These are phyloP conservation scores for Nakazawaea peltata DNA, from an alignment of 805 yeast genomes.

Conservation along the genomic window DNA sequence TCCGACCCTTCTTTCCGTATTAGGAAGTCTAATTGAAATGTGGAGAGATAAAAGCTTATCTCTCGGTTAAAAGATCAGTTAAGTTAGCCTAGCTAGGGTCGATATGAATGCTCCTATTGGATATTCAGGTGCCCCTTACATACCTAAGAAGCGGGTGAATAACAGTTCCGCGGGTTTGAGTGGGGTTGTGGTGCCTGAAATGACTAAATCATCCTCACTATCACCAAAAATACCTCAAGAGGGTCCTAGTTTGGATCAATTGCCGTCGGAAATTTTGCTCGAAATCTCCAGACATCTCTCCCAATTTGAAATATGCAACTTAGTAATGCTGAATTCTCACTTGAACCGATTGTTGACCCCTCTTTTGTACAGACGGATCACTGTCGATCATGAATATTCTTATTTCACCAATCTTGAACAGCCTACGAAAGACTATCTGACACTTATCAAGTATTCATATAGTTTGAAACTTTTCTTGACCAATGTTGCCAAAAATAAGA, in stretches of 20 bases:
- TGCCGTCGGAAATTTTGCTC: constrained; percentile 3
- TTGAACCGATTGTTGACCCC: constrained; percentile 1
- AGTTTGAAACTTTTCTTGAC: constrained; percentile 4
- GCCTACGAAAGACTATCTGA: neutral
- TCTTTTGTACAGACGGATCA: neutral
- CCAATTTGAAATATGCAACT: constrained; percentile 4
- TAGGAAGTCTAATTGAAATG: too few species aligned
- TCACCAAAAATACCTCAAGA: neutral
- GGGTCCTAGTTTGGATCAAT: neutral
- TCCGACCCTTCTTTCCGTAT: too few species aligned
- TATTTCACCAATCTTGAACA: constrained; percentile 1
- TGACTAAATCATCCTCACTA: too few species aligned
- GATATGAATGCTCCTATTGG: constrained; percentile 9
- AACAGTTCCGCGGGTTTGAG: neutral
- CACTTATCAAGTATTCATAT: constrained; percentile 3
- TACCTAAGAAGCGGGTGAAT: neutral
- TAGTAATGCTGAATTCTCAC: neutral
- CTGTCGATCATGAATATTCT: constrained; percentile 1
- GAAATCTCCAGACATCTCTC: constrained; percentile 1
- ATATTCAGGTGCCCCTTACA: constrained; percentile 5
- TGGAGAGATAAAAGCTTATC: neutral
- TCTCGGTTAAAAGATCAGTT: too few species aligned
- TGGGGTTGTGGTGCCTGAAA: too few species aligned
- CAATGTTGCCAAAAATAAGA: too few species aligned
- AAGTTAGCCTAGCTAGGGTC: too few species aligned